These are phyloP conservation scores for Saccharomyces cerevisiae DNA, from an alignment of 805 yeast species.

Conservation along the genomic window DNA sequence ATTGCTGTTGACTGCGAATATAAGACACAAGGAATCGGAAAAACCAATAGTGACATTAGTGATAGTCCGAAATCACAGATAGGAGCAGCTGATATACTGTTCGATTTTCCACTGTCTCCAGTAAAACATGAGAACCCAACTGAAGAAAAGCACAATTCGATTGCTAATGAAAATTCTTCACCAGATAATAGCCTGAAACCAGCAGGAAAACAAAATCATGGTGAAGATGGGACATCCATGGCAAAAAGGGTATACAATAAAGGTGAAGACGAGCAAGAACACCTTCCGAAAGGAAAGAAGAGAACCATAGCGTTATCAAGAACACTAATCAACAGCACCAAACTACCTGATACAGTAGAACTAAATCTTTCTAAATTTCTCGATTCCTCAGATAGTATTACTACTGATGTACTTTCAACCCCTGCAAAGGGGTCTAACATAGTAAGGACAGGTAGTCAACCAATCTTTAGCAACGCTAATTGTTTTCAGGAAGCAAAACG, in stretches of 20 bases:
- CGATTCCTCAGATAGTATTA: constrained; percentile 3
- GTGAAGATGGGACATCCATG: neutral
- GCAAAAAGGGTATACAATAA: neutral
- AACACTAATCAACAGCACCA: neutral
- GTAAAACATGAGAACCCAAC: neutral
- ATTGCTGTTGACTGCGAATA: neutral
- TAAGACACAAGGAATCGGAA: neutral
- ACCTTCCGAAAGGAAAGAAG: neutral
- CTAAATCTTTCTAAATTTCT: constrained; percentile 11
- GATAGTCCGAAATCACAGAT: neutral
- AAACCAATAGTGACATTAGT: neutral
- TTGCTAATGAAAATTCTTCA: neutral
- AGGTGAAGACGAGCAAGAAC: neutral
- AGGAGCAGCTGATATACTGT: neutral
- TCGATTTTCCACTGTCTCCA: neutral
- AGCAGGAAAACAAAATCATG: neutral
- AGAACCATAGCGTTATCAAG: neutral
- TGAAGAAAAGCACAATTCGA: neutral
- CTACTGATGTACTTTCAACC: neutral
- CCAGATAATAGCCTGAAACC: neutral
- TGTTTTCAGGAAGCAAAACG: constrained; percentile 5
- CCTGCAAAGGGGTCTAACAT: neutral
- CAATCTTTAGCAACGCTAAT: neutral
- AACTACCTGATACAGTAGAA: constrained; percentile 6
- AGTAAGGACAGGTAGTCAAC: constrained; percentile 1